Conservation (phyloP, 495 filamentous ascomycete genomes). For the Xanthoparmelia taractica region DNA sequence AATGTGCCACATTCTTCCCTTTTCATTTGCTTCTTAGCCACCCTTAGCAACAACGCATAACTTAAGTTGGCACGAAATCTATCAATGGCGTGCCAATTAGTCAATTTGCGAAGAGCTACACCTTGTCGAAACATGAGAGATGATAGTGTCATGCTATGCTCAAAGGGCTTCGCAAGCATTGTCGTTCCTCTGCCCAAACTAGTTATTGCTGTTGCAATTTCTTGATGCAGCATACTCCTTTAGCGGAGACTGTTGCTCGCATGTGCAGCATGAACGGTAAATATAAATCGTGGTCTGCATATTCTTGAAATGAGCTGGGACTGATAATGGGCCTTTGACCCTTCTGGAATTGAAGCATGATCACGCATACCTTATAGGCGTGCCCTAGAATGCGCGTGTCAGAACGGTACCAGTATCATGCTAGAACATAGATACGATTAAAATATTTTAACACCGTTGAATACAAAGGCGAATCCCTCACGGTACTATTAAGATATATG, state of each 20-base stretch:
- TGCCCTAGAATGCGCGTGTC: no score
- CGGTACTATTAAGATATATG: no score
- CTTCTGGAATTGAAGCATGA: background rate
- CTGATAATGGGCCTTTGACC: background rate
- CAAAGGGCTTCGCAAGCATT: constrained; percentile 2
- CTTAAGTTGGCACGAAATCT: constrained; percentile 81
- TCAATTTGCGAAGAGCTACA: constrained; percentile 84
- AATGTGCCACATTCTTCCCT: background rate
- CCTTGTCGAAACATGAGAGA: constrained; percentile 30
- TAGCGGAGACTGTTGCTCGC: background rate
- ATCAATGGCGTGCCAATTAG: constrained; percentile 80
- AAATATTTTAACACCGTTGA: no score
- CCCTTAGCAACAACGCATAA: constrained; percentile 50
- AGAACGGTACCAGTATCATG: no score
- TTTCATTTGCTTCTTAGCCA: background rate
- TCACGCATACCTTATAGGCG: no score
- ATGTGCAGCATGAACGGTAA: constrained; percentile 3
- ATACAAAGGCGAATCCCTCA: no score
- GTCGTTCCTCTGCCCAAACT: constrained; percentile 6
- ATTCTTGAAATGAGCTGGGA: background rate
- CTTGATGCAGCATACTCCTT: background rate
- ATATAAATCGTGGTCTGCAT: background rate
- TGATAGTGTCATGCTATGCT: constrained; percentile 23
- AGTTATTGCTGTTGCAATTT: background rate
- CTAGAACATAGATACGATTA: no score